Percentiles rank a stretch among this genome's conserved stretches.
These are phyloP conservation scores for Ascochyta lentis DNA, from an alignment of 2,329 filamentous ascomycete genomes.

Conservation along the genomic window DNA sequence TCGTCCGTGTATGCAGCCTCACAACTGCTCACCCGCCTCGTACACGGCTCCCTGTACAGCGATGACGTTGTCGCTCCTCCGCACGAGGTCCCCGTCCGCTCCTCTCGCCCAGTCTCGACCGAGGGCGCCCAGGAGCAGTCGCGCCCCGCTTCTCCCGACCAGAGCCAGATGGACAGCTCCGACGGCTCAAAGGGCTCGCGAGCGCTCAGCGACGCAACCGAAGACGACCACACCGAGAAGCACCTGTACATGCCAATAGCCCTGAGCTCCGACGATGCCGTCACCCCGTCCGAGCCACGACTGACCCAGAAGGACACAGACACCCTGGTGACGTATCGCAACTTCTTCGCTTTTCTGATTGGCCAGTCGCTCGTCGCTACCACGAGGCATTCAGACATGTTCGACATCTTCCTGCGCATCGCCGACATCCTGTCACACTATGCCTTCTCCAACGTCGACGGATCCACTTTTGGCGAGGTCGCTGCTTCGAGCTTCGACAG, in stretches of 20 bases:
- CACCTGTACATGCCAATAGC: constrained; percentile 67
- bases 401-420: constrained; percentile 68
- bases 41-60: constrained; percentile 61
- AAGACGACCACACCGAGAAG: constrained; percentile 57
- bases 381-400: constrained; percentile 60
- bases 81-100: constrained; percentile 30
- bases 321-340: constrained; percentile 65
- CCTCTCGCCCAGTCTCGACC: constrained; percentile 30
- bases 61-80: constrained; percentile 28
- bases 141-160: constrained; percentile 41
- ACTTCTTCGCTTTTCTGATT: constrained; percentile 69
- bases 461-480: constrained; percentile 68
- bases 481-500: constrained; percentile 70
- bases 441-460: constrained; percentile 67
- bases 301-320: constrained; percentile 60
- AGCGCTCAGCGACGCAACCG: constrained; percentile 56
- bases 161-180: constrained; percentile 45
- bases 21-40: constrained; percentile 60
- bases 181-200: constrained; percentile 57
- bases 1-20: constrained; percentile 66
- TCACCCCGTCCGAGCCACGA: constrained; percentile 37
- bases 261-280: constrained; percentile 58
- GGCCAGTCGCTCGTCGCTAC: constrained; percentile 68
- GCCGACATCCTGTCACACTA: constrained; percentile 63
- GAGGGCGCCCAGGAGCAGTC: constrained; percentile 38